Evolutionary conservation across 306 rosid genomes (phyloP), one percentile per base, ranked within the genome.

Genomic region (Gynostemma pentaphyllum): DNA sequence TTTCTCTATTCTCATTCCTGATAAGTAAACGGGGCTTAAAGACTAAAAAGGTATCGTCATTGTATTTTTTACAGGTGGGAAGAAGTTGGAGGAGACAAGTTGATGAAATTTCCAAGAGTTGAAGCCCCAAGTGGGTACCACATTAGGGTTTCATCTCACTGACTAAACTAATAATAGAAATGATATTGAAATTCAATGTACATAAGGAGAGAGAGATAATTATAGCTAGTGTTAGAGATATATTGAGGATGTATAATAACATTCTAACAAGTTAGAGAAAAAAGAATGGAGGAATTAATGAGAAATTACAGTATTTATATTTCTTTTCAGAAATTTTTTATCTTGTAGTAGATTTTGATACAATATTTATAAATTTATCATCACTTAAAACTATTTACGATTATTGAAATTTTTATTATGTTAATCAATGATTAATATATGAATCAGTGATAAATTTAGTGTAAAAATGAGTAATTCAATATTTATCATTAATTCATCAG

Each of bases 111-210:
- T 80, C 99, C 99, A 0, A 86, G 97, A 74, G 97, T 94, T 49
- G 85, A 84, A 68, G 99, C 99, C 49, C 99, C 99, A 48, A 84
- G 90, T 76, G 99, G 99, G 69, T 71, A 86, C 66, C 99, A 85
- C 79, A 75, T 94, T 73, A 86, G 94, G 72, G 90, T 80, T 41
- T 88, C 68, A 73, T 68, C 89, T 71, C 79, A 67, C 75, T 85
- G 69, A 82, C 70, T 72, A 68, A 74, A 71, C 41, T 45, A 55
- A 52, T 66, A 40, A 61, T 61, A 61, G 9, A 16, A 8, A 18
- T 15, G 24, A 12, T 57, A 21, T 5, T 37, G 64, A 16, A 59
- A 39, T 10, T 42, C 4, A 27, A 67, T 86, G 87, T 88, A 79
- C 82, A 63, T 53, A n/a, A 10, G 66, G 49, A 39, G 32, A 61